Conservation (phyloP, 495 filamentous ascomycete genomes). For the Neurospora tetrasperma region DNA sequence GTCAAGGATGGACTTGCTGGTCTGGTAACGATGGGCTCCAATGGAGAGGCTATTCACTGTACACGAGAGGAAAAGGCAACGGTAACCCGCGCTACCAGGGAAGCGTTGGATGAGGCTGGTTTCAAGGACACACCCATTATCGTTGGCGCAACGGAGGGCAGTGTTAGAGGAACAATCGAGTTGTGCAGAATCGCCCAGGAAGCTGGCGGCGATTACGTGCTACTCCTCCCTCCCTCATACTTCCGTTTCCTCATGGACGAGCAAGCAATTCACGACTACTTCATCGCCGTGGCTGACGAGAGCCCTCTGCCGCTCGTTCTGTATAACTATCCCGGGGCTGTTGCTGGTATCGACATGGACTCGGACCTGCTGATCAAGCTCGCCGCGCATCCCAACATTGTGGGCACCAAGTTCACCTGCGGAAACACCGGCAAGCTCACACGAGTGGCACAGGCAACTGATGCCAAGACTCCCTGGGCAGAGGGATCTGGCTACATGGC, state of each 20-base stretch:
- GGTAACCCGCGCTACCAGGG: constrained; percentile 71
- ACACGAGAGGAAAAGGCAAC: constrained; percentile 61
- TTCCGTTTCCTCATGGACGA: constrained; percentile 74
- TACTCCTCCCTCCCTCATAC: constrained; percentile 74
- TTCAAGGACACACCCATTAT: constrained; percentile 70
- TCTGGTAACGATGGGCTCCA: constrained; percentile 81
- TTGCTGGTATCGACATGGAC: constrained; percentile 89
- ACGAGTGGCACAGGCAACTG: constrained; percentile 64
- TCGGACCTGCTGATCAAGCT: constrained; percentile 76
- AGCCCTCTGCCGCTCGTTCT: constrained; percentile 72
- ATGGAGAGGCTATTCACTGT: constrained; percentile 80
- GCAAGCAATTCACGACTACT: constrained; percentile 66
- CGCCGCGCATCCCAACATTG: constrained; percentile 71
- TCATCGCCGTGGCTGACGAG: constrained; percentile 60
- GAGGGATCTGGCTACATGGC: constrained; percentile 69
- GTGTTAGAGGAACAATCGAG: constrained; percentile 65
- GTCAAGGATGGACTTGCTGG: constrained; percentile 72
- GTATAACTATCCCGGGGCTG: constrained; percentile 87
- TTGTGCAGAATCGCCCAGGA: constrained; percentile 57
- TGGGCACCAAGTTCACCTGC: constrained; percentile 87
- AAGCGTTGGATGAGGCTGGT: constrained; percentile 71
- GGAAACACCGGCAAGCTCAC: constrained; percentile 84
- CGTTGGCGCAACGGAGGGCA: constrained; percentile 68
- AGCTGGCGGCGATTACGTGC: constrained; percentile 67
- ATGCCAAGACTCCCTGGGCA: constrained; percentile 58